A percentile compares a stretch with the other conserved stretches of the same genome.
phyloP scores from a whole-genome alignment of 345 rosid genomes.

The Cardamine occulta region DNA sequence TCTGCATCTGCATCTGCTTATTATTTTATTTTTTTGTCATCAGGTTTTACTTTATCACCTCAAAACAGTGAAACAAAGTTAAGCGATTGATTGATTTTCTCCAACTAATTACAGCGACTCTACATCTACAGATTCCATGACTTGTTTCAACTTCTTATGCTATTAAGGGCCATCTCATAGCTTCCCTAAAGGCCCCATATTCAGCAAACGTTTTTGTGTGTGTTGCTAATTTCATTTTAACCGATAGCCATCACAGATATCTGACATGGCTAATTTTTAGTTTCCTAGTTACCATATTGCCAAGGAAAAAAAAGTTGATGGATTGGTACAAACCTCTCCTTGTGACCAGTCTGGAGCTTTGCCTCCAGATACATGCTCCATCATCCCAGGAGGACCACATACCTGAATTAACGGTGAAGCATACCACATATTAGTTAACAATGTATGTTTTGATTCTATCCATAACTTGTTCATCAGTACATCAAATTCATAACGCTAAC shows the following conservation, averaged over 20 bases:
- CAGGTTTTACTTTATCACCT: not conserved
- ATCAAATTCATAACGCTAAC: conserved; percentile 1
- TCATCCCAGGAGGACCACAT: conserved; percentile 97
- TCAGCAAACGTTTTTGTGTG: not conserved
- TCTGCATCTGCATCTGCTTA: not conserved
- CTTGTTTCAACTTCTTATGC: not conserved
- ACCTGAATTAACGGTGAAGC: conserved; percentile 53
- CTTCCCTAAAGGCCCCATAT: not conserved
- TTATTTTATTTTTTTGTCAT: not conserved
- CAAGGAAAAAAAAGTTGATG: conserved; percentile 11
- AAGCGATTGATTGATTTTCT: not conserved
- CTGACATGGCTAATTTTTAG: not conserved
- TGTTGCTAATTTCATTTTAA: conserved; percentile 3
- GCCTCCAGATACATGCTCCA: conserved; percentile 86
- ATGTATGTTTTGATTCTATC: not conserved
- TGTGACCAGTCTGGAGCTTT: conserved; percentile 89
- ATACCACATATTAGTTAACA: not conserved
- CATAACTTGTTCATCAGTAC: not conserved
- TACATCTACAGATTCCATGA: conserved; percentile 2
- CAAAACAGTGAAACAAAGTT: not conserved
- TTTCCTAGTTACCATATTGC: not conserved
- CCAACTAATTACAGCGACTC: conserved; percentile 2
- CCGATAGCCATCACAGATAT: not conserved
- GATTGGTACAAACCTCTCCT: conserved; percentile 72
- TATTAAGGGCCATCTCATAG: conserved; percentile 8